Conservation (phyloP, 208 protist species). For the Acanthamoeba lenticulata region DNA sequence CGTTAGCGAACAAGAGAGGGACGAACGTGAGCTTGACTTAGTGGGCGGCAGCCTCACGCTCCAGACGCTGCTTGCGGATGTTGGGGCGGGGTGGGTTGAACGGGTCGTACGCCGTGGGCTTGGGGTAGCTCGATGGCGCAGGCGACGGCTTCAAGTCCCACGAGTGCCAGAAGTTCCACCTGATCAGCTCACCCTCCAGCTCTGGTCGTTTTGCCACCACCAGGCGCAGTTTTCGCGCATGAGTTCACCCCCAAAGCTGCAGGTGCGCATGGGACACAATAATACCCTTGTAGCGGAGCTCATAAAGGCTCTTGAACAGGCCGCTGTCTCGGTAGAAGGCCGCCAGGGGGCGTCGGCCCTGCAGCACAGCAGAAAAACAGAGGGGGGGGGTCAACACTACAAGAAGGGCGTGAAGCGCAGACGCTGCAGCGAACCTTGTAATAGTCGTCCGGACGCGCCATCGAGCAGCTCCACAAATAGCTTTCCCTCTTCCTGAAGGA, state of each 20-base stretch:
- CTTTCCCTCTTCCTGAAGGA: not conserved
- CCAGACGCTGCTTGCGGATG: constrained; percentile 4
- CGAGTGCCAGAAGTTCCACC: constrained; percentile 14
- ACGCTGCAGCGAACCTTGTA: not conserved
- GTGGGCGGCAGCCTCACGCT: not conserved
- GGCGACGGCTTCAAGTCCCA: not conserved
- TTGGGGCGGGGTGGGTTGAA: not conserved
- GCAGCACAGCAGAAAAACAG: not conserved
- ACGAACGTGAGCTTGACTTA: not conserved
- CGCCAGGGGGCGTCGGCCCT: not conserved
- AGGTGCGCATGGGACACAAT: not conserved
- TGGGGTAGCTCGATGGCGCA: not conserved
- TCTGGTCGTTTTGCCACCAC: not conserved
- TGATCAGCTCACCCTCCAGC: constrained; percentile 10
- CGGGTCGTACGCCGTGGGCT: not conserved
- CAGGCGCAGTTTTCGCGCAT: no score
- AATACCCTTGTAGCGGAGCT: not conserved
- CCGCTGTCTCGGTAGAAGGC: not conserved
- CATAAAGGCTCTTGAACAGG: not conserved
- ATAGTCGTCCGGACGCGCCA: not conserved
- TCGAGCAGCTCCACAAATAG: not conserved
- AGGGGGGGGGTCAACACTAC: not conserved
- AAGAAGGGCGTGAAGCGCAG: not conserved
- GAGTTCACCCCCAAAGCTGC: not conserved
- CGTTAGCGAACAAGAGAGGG: not conserved